Conservation (phyloP, 2,329 filamentous ascomycete genomes). For the Hypoxylon sp. region DNA sequence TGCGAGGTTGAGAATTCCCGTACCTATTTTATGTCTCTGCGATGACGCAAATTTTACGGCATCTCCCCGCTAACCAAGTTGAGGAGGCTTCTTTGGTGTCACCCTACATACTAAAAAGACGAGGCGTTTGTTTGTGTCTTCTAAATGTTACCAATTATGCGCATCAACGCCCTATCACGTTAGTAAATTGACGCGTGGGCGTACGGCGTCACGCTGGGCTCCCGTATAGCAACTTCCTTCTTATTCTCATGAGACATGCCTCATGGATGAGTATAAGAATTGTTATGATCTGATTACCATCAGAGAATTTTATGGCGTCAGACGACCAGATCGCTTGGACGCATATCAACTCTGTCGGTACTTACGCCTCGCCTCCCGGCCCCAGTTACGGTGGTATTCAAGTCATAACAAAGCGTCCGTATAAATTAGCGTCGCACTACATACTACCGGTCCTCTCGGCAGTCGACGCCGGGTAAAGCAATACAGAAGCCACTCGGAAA, state of each 20-base stretch:
- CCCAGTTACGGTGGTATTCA: conserved; percentile 35
- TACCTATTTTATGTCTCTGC: neutral
- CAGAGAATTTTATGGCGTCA: conserved; percentile 7
- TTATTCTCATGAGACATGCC: neutral
- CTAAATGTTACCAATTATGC: conserved; percentile 5
- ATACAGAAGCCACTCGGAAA: conserved; percentile 33
- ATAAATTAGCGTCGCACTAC: conserved; percentile 40
- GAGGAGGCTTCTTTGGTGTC: conserved; percentile 24
- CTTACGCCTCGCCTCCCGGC: conserved; percentile 25
- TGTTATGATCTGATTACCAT: neutral
- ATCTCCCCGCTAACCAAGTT: conserved; percentile 25
- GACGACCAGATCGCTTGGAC: conserved; percentile 22
- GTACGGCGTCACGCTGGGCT: neutral
- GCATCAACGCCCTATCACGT: neutral
- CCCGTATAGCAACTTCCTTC: neutral
- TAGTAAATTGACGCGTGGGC: neutral
- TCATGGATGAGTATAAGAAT: neutral
- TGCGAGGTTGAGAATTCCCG: conserved; percentile 15
- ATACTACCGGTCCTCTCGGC: conserved; percentile 40
- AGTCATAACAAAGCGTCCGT: conserved; percentile 29
- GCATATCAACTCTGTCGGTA: conserved; percentile 37
- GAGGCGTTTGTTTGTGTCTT: conserved; percentile 12
- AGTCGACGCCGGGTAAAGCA: conserved; percentile 41
- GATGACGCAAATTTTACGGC: conserved; percentile 43
- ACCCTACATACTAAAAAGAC: no score